Evolutionary conservation across 805 yeast genomes (phyloP).

Genomic region (Metahyphopichia silvanorum): DNA sequence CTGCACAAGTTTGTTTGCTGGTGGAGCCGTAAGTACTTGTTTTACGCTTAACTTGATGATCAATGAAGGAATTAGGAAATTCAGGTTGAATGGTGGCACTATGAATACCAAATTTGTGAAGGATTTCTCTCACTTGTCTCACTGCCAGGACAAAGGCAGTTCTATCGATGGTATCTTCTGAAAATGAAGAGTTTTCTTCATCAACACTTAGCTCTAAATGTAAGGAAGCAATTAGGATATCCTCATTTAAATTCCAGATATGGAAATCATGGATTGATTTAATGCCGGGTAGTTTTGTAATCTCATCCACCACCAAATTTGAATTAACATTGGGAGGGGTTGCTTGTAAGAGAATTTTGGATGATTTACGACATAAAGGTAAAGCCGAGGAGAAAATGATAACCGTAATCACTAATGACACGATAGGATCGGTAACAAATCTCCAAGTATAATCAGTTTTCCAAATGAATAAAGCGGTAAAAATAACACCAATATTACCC

Average conservation of each 20-base stretch:
- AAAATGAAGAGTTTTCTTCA: constrained; percentile 2
- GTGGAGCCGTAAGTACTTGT: constrained; percentile 29
- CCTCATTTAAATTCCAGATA: constrained; percentile 93
- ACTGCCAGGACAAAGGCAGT: constrained; percentile 62
- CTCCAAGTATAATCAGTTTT: constrained; percentile 87
- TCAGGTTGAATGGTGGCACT: constrained; percentile 97
- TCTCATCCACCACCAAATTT: constrained; percentile 66
- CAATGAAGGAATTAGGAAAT: constrained; percentile 36
- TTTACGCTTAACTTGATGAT: constrained; percentile 6
- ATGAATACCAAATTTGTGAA: constrained; percentile 83
- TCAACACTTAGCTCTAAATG: constrained; percentile 64
- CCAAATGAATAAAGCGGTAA: constrained; percentile 91
- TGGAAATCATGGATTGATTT: constrained; percentile 91
- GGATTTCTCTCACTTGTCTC: constrained; percentile 67
- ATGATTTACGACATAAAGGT: constrained; percentile 82
- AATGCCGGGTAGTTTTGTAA: constrained; percentile 67
- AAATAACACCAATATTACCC: constrained; percentile 91
- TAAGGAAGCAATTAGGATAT: constrained; percentile 78
- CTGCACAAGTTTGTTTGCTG: constrained; percentile 22
- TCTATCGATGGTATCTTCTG: constrained; percentile 48
- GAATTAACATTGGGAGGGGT: constrained; percentile 84
- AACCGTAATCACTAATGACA: constrained; percentile 79
- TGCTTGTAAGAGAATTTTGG: constrained; percentile 87
- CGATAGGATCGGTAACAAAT: constrained; percentile 79
- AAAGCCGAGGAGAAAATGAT: constrained; percentile 90